Evolutionary conservation across 75 land plant species (phyloP).

Genomic region (Sequoiadendron giganteum): DNA sequence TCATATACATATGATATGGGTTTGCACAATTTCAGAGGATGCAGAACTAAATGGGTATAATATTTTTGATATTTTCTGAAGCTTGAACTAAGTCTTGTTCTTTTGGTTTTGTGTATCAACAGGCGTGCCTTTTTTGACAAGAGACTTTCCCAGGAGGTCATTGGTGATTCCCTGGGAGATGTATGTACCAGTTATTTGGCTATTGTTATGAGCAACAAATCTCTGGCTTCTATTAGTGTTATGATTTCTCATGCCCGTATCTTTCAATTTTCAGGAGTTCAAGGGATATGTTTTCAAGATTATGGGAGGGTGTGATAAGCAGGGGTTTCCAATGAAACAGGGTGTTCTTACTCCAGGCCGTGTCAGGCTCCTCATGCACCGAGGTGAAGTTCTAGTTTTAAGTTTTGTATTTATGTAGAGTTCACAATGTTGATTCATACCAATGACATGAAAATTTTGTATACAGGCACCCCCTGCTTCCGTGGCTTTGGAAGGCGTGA

Average conservation of each 20-base stretch:
- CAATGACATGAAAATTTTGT: neutral
- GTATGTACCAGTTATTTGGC: neutral
- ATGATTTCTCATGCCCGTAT: neutral
- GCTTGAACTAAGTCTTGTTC: neutral
- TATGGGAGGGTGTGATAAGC: slow-evolving; percentile 89
- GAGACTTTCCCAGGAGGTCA: slow-evolving; percentile 77
- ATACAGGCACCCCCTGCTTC: slow-evolving; percentile 67
- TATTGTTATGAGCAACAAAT: neutral
- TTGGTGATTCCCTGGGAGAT: slow-evolving; percentile 80
- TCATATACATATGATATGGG: neutral
- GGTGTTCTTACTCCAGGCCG: slow-evolving; percentile 81
- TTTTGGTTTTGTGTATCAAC: slow-evolving; percentile 8
- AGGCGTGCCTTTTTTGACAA: slow-evolving; percentile 81
- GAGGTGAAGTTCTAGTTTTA: slow-evolving; percentile 36
- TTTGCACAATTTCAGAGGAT: neutral
- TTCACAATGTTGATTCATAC: slow-evolving; percentile 2
- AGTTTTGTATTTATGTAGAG: neutral
- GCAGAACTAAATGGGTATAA: neutral
- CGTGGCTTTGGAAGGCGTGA: slow-evolving; percentile 79
- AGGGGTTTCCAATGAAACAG: slow-evolving; percentile 89
- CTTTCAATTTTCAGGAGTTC: slow-evolving; percentile 53
- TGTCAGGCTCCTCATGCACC: slow-evolving; percentile 59
- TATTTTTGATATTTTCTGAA: neutral
- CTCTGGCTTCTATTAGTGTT: neutral
- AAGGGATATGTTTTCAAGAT: slow-evolving; percentile 88